phyloP scores from a whole-genome alignment of 495 filamentous ascomycete species.

The Lepidopterella palustris region DNA sequence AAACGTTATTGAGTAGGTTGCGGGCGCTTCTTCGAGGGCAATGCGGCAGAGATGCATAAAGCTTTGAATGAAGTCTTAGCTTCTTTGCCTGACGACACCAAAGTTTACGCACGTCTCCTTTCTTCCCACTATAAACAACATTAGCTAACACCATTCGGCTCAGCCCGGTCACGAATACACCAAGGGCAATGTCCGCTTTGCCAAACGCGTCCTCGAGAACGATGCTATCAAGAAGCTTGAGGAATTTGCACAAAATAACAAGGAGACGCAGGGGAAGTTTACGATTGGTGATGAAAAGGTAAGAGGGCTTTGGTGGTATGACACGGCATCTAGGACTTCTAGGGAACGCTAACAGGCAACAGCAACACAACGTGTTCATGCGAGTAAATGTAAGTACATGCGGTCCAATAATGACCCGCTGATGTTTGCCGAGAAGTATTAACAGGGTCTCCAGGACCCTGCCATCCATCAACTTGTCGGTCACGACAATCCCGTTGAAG shows the following conservation, averaged over 20 bases:
- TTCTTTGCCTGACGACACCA: constrained; percentile 80
- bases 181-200: constrained; percentile 86
- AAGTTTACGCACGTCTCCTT: constrained; percentile 64
- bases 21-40: constrained; percentile 96
- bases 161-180: constrained; percentile 97
- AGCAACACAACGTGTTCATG: constrained; percentile 99
- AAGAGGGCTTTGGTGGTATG: constrained; percentile 16
- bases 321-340: not conserved
- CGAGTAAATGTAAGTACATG: constrained; percentile 60
- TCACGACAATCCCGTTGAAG: constrained; percentile 72
- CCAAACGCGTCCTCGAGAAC: constrained; percentile 57
- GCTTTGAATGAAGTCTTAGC: constrained; percentile 83
- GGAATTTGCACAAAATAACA: constrained; percentile 68
- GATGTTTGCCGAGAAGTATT: not conserved
- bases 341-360: constrained; percentile 6
- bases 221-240: constrained; percentile 71
- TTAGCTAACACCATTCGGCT: not conserved
- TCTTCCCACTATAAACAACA: not conserved
- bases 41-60: constrained; percentile 80
- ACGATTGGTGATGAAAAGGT: constrained; percentile 98
- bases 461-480: constrained; percentile 78
- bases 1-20: constrained; percentile 41
- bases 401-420: too few species aligned
- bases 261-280: constrained; percentile 90
- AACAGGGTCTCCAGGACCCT: constrained; percentile 54